Percentiles rank a stretch among this genome's conserved stretches.
phyloP scores from a whole-genome alignment of 805 yeast species.

The Pichia manshurica region DNA sequence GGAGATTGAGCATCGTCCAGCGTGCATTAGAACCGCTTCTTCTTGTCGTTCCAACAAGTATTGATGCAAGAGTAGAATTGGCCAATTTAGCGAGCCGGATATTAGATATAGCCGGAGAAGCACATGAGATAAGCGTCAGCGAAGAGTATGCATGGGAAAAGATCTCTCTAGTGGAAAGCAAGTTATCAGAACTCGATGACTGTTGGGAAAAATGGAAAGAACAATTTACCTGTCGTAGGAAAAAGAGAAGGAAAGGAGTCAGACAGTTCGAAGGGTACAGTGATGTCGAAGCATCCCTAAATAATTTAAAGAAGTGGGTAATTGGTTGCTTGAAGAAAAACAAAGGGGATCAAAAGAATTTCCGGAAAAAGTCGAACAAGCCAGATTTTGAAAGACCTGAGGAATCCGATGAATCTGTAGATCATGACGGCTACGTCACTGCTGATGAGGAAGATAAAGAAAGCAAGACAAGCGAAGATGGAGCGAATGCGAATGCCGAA shows the following conservation, averaged over 20 bases:
- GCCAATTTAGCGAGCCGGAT: constrained; percentile 7
- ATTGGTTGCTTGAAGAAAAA: neutral
- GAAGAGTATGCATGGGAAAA: constrained; percentile 1
- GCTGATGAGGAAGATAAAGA: constrained; percentile 5
- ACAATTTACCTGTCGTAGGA: constrained; percentile 4
- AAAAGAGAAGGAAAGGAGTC: constrained; percentile 4
- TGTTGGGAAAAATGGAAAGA: constrained; percentile 11
- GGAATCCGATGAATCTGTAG: constrained; percentile 1
- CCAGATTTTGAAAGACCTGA: neutral
- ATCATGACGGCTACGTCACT: neutral
- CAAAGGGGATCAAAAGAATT: neutral
- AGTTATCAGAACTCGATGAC: constrained; percentile 3
- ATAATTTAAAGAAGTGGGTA: neutral
- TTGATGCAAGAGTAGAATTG: constrained; percentile 9
- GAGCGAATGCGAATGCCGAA: neutral
- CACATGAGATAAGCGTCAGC: neutral
- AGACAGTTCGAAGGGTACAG: constrained; percentile 7
- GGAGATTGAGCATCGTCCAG: constrained; percentile 5
- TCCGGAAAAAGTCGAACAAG: neutral
- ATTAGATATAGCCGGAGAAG: constrained; percentile 4
- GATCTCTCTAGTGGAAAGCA: neutral
- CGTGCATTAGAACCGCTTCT: constrained; percentile 9
- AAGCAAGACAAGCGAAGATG: constrained; percentile 1
- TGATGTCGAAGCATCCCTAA: neutral
- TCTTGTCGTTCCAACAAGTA: constrained; percentile 10